Evolutionary conservation across 2,329 filamentous ascomycete genomes (phyloP).

Genomic region (Didymella pinodella): DNA sequence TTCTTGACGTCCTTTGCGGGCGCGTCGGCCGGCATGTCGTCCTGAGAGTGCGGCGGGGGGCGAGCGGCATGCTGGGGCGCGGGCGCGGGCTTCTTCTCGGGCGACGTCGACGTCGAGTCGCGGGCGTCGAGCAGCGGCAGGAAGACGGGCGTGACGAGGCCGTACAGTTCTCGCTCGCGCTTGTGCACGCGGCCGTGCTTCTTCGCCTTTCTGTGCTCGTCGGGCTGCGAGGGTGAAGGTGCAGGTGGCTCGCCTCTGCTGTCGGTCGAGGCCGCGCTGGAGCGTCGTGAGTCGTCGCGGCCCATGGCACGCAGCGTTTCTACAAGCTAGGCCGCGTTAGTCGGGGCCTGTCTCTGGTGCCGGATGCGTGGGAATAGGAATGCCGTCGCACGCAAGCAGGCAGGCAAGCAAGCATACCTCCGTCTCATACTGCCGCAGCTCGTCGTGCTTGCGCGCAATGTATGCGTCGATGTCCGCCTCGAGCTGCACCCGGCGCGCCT

Average conservation of each 20-base stretch:
- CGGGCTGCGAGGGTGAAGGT: slow-evolving; percentile 6
- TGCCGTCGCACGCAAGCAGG: neutral
- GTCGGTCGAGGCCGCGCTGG: slow-evolving; percentile 9
- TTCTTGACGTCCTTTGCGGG: slow-evolving; percentile 30
- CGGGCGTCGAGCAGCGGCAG: slow-evolving; percentile 48
- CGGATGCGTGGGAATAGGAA: slow-evolving; percentile 17
- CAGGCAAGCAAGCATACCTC: slow-evolving; percentile 33
- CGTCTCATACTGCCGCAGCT: slow-evolving; percentile 43
- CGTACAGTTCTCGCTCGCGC: slow-evolving; percentile 49
- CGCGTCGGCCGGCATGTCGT: slow-evolving; percentile 17
- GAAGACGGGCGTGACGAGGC: slow-evolving; percentile 48
- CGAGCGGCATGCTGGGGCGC: slow-evolving; percentile 15
- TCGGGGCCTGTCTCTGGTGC: neutral
- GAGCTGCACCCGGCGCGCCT: slow-evolving; percentile 47
- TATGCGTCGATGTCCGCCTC: slow-evolving; percentile 48
- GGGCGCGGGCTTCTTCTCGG: slow-evolving; percentile 31
- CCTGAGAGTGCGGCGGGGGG: slow-evolving; percentile 27
- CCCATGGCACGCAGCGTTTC: slow-evolving; percentile 44
- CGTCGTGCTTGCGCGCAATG: slow-evolving; percentile 44
- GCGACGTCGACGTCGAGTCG: slow-evolving; percentile 30
- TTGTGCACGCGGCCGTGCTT: slow-evolving; percentile 50
- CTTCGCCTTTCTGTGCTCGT: slow-evolving; percentile 42
- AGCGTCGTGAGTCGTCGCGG: slow-evolving; percentile 27
- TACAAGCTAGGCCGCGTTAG: slow-evolving; percentile 41
- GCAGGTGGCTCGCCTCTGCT: neutral